These are phyloP conservation scores for Yamadazyma conglobata DNA, from an alignment of 1,139 yeast species.

Conservation along the genomic window DNA sequence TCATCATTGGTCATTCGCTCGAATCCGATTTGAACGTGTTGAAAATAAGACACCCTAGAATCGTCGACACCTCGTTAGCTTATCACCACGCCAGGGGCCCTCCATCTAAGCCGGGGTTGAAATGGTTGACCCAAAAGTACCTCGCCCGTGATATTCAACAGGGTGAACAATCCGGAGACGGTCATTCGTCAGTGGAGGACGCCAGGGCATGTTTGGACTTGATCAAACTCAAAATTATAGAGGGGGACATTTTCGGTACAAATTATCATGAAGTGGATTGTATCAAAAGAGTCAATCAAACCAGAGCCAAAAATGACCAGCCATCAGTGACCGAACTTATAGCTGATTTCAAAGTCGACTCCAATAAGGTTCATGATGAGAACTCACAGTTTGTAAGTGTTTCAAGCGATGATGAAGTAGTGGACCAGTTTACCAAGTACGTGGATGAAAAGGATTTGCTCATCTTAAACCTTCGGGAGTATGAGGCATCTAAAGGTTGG, in stretches of 20 bases:
- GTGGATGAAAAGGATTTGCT: conserved; percentile 42
- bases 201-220: conserved; percentile 78
- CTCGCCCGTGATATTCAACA: conserved; percentile 60
- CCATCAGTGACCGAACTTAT: conserved; percentile 18
- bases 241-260: conserved; percentile 66
- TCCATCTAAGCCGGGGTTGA: conserved; percentile 74
- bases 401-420: conserved; percentile 56
- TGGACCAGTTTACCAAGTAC: conserved; percentile 35
- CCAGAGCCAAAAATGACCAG: conserved; percentile 6
- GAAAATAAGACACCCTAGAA: conserved; percentile 55
- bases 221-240: conserved; percentile 60
- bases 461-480: conserved; percentile 55
- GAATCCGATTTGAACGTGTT: conserved; percentile 65
- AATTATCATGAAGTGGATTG: conserved; percentile 35
- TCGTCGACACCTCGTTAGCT: conserved; percentile 65
- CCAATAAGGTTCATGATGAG: not conserved
- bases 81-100: conserved; percentile 78
- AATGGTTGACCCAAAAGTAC: conserved; percentile 57
- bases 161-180: conserved; percentile 47
- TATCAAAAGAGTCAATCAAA: conserved; percentile 23
- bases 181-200: conserved; percentile 89
- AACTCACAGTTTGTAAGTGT: conserved; percentile 33
- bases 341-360: conserved; percentile 36
- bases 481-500: conserved; percentile 45
- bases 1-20: conserved; percentile 69